phyloP scores from a whole-genome alignment of 2,329 filamentous ascomycete species.

The Penicillium griseofulvum region DNA sequence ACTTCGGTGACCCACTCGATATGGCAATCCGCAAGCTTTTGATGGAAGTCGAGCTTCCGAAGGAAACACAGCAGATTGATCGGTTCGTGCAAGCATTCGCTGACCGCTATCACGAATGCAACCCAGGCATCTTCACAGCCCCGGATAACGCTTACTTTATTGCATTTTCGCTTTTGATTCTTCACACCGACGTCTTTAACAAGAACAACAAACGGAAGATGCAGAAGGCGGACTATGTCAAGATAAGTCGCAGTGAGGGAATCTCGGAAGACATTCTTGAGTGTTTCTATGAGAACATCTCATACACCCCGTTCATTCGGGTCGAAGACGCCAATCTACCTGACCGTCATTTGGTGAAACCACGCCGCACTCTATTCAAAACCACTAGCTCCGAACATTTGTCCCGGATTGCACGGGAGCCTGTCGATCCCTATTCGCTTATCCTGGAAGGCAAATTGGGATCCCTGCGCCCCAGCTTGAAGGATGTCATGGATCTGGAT shows the following conservation, averaged over 20 bases:
- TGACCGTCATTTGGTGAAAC: conserved; percentile 70
- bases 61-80: conserved; percentile 97
- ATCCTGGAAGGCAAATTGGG: conserved; percentile 90
- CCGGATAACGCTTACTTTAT: conserved; percentile 95
- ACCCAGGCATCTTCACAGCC: conserved; percentile 87
- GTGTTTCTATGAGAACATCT: conserved; percentile 98
- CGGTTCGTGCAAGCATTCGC: conserved; percentile 90
- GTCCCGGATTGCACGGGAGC: conserved; percentile 69
- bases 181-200: conserved; percentile 99
- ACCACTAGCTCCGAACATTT: conserved; percentile 63
- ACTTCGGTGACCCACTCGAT: conserved; percentile 96
- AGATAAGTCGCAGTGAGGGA: conserved; percentile 87
- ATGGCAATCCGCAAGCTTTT: conserved; percentile 95
- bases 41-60: conserved; percentile 94
- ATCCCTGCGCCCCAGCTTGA: conserved; percentile 75
- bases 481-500: conserved; percentile 87
- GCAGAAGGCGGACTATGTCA: conserved; percentile 92
- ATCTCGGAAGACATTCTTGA: conserved; percentile 91
- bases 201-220: conserved; percentile 99
- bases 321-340: conserved; percentile 81
- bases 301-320: conserved; percentile 96
- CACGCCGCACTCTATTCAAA: conserved; percentile 68
- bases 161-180: conserved; percentile 90
- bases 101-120: conserved; percentile 96
- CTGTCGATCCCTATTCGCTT: conserved; percentile 90